These are phyloP conservation scores for Kregervanrija delftensis DNA, from an alignment of 805 yeast genomes.

Conservation along the genomic window DNA sequence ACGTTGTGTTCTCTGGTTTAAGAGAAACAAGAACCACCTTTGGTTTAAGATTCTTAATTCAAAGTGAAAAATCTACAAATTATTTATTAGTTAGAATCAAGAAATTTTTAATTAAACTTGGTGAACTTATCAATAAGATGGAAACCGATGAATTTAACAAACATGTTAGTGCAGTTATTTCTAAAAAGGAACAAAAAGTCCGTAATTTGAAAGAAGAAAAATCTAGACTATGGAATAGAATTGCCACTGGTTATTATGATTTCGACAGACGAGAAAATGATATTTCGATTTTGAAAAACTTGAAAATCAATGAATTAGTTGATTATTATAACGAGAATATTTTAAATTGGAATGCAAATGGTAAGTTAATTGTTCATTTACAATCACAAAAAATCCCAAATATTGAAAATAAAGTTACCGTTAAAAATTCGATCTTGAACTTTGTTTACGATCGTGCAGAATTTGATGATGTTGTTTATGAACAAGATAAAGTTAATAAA, in stretches of 20 bases:
- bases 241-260: conserved; percentile 74
- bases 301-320: conserved; percentile 50
- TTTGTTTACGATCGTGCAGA: conserved; percentile 22
- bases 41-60: conserved; percentile 71
- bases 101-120: conserved; percentile 44
- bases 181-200: conserved; percentile 59
- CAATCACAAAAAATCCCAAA: conserved; percentile 40
- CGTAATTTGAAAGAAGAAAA: conserved; percentile 79
- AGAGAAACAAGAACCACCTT: conserved; percentile 62
- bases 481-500: conserved; percentile 14
- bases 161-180: conserved; percentile 62
- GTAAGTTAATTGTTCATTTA: conserved; percentile 54
- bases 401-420: conserved; percentile 16
- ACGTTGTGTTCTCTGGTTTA: conserved; percentile 79
- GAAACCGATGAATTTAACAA: conserved; percentile 58
- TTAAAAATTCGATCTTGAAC: conserved; percentile 24
- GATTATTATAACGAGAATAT: conserved; percentile 46
- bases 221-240: conserved; percentile 53
- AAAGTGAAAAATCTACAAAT: conserved; percentile 71
- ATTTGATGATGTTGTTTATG: conserved; percentile 22
- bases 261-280: conserved; percentile 53
- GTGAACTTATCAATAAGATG: conserved; percentile 41
- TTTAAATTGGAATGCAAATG: conserved; percentile 17
- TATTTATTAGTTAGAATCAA: conserved; percentile 75
- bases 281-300: conserved; percentile 45